These are phyloP conservation scores for Thielaviopsis musarum DNA, from an alignment of 2,329 filamentous ascomycete genomes.

Conservation along the genomic window DNA sequence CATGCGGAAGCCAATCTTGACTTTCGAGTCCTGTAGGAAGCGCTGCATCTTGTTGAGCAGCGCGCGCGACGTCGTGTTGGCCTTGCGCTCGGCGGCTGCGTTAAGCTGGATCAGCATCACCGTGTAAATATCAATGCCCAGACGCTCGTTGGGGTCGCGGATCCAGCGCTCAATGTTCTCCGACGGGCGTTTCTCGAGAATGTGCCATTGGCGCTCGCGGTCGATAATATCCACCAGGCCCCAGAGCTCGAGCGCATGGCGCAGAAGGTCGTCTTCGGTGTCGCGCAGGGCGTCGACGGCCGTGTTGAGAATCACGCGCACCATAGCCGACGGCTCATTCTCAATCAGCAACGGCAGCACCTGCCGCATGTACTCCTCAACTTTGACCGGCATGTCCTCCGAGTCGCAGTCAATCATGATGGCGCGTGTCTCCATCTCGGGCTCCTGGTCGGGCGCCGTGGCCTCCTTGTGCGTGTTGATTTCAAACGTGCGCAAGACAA, in stretches of 20 bases:
- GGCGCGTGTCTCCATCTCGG: slow-evolving; percentile 21
- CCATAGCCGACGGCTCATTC: slow-evolving; percentile 42
- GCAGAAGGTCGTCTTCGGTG: slow-evolving; percentile 36
- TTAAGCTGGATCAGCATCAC: slow-evolving; percentile 48
- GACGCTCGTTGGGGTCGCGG: slow-evolving; percentile 29
- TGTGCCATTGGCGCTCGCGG: slow-evolving; percentile 44
- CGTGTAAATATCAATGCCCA: slow-evolving; percentile 39
- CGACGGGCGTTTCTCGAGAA: slow-evolving; percentile 30
- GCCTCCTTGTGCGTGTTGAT: slow-evolving; percentile 20
- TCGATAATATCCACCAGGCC: slow-evolving; percentile 48
- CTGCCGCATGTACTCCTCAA: slow-evolving; percentile 43
- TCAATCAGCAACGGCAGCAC: slow-evolving; percentile 40
- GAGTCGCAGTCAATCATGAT: slow-evolving; percentile 45
- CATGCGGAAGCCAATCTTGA: slow-evolving; percentile 41
- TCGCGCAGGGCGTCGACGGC: slow-evolving; percentile 28
- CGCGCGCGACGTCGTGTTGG: slow-evolving; percentile 38
- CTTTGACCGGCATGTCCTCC: slow-evolving; percentile 40
- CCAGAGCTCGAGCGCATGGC: slow-evolving; percentile 46
- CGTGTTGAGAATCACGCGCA: slow-evolving; percentile 40
- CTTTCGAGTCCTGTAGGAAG: slow-evolving; percentile 42
- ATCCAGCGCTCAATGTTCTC: slow-evolving; percentile 28
- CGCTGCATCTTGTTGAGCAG: slow-evolving; percentile 45
- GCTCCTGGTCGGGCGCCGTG: slow-evolving; percentile 17
- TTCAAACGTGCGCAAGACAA: slow-evolving; percentile 13
- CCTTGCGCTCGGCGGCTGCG: slow-evolving; percentile 46